Evolutionary conservation across 805 yeast species (phyloP).

Genomic region (Myxozyma mucilagina): DNA sequence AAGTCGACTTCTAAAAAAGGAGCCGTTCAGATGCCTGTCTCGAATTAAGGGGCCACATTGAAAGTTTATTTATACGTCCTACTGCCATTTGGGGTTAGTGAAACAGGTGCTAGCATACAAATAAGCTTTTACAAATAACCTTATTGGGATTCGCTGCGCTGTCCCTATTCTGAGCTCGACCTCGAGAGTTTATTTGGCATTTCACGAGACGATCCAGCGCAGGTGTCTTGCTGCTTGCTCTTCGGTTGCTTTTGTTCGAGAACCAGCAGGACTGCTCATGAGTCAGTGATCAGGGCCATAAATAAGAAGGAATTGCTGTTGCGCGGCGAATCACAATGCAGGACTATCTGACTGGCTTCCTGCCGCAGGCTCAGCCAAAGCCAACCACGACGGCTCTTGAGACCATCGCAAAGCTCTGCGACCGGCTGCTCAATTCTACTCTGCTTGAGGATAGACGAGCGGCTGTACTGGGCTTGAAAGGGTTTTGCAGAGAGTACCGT

Average conservation of each 20-base stretch:
- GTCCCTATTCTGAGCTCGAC: neutral
- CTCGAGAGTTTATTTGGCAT: neutral
- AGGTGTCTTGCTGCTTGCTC: neutral
- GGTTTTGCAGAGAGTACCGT: constrained; percentile 83
- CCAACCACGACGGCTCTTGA: constrained; percentile 62
- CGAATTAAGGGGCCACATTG: neutral
- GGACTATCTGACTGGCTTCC: constrained; percentile 40
- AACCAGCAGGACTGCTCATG: neutral
- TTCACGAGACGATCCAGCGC: neutral
- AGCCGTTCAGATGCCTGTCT: neutral
- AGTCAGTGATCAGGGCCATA: neutral
- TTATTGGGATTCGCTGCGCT: neutral
- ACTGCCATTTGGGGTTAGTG: neutral
- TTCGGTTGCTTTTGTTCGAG: neutral
- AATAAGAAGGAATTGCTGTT: neutral
- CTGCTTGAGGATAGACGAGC: constrained; percentile 83
- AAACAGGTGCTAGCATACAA: neutral
- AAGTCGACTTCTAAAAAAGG: neutral
- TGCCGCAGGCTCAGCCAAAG: constrained; percentile 50
- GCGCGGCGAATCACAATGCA: constrained; percentile 18
- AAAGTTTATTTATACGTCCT: neutral
- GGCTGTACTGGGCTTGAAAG: constrained; percentile 84
- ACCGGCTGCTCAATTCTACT: constrained; percentile 79
- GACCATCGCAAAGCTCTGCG: constrained; percentile 85
- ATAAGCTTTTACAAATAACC: neutral